phyloP scores from a whole-genome alignment of 345 rosid species.

The Euphorbia peplus region DNA sequence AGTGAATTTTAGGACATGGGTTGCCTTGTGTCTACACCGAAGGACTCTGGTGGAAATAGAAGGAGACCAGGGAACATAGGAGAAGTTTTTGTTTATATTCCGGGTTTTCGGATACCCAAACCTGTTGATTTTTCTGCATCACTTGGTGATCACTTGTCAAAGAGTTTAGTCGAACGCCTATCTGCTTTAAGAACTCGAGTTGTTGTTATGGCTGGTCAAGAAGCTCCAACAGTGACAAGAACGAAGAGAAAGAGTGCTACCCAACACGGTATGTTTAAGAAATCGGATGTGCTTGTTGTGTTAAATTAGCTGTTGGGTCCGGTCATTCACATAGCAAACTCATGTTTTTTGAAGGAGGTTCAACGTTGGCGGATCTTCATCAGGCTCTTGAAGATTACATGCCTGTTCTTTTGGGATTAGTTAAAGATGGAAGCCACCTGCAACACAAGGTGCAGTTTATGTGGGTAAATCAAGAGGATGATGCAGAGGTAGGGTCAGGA shows the following conservation, averaged over 20 bases:
- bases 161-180: slow-evolving; percentile 69
- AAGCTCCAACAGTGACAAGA: slow-evolving; percentile 90
- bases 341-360: slow-evolving; percentile 59
- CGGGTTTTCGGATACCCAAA: slow-evolving; percentile 93
- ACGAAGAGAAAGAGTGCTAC: slow-evolving; percentile 88
- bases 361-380: slow-evolving; percentile 89
- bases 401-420: slow-evolving; percentile 85
- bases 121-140: slow-evolving; percentile 73
- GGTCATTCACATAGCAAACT: slow-evolving; percentile 22
- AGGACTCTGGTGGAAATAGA: slow-evolving; percentile 75
- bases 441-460: slow-evolving; percentile 75
- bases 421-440: slow-evolving; percentile 80
- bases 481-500: slow-evolving; percentile 58
- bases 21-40: slow-evolving; percentile 80
- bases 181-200: slow-evolving; percentile 88
- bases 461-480: slow-evolving; percentile 97
- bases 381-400: slow-evolving; percentile 97
- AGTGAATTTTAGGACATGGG: slow-evolving; percentile 58
- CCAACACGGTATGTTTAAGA: slow-evolving; percentile 71
- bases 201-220: slow-evolving; percentile 97
- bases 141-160: slow-evolving; percentile 67
- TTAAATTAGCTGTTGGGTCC: slow-evolving; percentile 3
- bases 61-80: slow-evolving; percentile 86
- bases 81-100: slow-evolving; percentile 83
- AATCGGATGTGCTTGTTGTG: neutral